Percentiles rank a stretch among this genome's conserved stretches.
Conservation (phyloP, 257 asterid species). For the Perilla frutescens region DNA sequence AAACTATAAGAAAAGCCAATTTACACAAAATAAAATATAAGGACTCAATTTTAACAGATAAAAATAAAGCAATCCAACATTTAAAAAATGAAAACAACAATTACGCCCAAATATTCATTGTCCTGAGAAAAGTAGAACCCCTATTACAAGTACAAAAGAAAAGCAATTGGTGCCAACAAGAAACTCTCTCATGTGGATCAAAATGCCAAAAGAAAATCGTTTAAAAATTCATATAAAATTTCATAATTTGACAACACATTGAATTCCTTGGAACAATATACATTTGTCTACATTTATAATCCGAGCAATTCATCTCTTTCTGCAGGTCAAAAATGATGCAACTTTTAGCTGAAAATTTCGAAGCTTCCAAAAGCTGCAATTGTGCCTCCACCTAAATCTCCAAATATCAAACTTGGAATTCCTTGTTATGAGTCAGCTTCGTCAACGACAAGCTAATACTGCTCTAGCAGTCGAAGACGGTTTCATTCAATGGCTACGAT, state of each 20-base stretch:
- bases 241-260: background rate
- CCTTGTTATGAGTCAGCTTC: background rate
- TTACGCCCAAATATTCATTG: no score
- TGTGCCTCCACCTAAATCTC: background rate
- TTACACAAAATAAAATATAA: no score
- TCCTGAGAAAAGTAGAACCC: no score
- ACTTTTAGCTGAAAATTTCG: background rate
- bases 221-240: background rate
- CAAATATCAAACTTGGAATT: background rate
- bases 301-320: background rate
- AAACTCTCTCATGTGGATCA: background rate
- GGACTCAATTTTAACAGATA: no score
- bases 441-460: background rate
- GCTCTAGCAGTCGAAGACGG: no score
- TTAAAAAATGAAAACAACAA: no score
- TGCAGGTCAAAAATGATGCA: slow-evolving; percentile 17
- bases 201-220: background rate
- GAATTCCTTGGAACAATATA: slow-evolving; percentile 17
- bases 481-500: background rate
- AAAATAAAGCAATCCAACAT: no score
- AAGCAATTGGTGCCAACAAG: background rate
- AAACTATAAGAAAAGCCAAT: no score
- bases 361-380: background rate
- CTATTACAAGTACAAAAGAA: background rate
- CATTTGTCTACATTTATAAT: background rate